phyloP scores from a whole-genome alignment of 495 filamentous ascomycete species.

The Penicillium turbatum region DNA sequence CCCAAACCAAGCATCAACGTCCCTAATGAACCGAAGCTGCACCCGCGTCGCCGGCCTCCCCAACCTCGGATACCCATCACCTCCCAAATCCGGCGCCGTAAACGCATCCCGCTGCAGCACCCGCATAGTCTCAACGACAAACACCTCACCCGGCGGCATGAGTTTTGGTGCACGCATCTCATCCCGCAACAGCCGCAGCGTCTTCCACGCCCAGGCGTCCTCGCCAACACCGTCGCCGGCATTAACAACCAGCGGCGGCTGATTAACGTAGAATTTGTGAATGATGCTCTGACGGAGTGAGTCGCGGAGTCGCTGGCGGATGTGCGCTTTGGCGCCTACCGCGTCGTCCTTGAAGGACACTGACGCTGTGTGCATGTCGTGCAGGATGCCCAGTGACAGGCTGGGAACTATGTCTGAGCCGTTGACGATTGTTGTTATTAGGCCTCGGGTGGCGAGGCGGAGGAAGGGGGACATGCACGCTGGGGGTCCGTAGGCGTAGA shows the following conservation, averaged over 20 bases:
- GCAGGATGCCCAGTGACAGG: constrained; percentile 68
- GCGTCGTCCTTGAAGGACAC: constrained; percentile 69
- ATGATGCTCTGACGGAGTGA: constrained; percentile 48
- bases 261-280: constrained; percentile 46
- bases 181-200: constrained; percentile 60
- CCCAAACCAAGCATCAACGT: constrained; percentile 63
- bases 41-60: constrained; percentile 61
- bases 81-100: constrained; percentile 25
- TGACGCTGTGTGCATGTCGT: constrained; percentile 69
- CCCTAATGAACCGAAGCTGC: constrained; percentile 60
- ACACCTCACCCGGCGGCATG: constrained; percentile 72
- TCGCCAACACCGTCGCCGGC: constrained; percentile 51
- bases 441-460: constrained; percentile 63
- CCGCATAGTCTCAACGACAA: constrained; percentile 60
- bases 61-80: constrained; percentile 39
- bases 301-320: constrained; percentile 62
- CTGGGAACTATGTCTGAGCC: constrained; percentile 69
- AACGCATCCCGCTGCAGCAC: constrained; percentile 59
- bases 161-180: constrained; percentile 68
- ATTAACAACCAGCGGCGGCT: constrained; percentile 40
- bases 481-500: constrained; percentile 76
- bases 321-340: constrained; percentile 58
- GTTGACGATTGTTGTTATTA: constrained; percentile 72
- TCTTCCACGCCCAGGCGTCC: constrained; percentile 67
- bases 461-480: constrained; percentile 69